Evolutionary conservation across 2,329 filamentous ascomycete genomes (phyloP).

Genomic region (Colletotrichum costaricense): DNA sequence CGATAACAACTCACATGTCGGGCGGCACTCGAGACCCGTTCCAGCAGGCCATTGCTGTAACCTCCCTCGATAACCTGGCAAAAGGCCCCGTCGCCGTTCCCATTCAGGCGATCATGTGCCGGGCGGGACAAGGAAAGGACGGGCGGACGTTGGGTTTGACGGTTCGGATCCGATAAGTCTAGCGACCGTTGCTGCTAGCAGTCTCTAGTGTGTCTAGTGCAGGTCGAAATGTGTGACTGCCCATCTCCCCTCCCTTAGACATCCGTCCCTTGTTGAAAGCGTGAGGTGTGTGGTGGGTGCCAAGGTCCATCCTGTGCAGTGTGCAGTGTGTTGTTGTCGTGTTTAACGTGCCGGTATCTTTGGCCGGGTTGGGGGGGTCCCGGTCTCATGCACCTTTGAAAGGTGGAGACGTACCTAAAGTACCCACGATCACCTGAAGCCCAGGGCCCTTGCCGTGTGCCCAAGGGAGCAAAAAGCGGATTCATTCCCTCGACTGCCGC

Average conservation of each 20-base stretch:
- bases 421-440: neutral
- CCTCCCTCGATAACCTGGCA: neutral
- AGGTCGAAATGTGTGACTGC: neutral
- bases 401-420: neutral
- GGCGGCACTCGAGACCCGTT: constrained; percentile 8
- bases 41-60: neutral
- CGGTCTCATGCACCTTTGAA: constrained; percentile 10
- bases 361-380: neutral
- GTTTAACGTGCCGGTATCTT: constrained; percentile 12
- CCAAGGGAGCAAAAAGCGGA: neutral
- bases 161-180: constrained; percentile 20
- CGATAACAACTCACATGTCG: constrained; percentile 14
- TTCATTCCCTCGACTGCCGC: neutral
- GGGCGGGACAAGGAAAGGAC: neutral
- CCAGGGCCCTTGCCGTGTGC: too few species aligned
- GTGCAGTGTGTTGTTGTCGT: neutral
- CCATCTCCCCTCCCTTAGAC: neutral
- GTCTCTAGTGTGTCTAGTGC: neutral
- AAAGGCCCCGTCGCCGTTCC: neutral
- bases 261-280: neutral
- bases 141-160: constrained; percentile 6
- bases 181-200: neutral
- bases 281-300: too few species aligned
- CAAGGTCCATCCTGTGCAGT: neutral
- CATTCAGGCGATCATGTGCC: constrained; percentile 25